Percentiles rank a stretch among this genome's conserved stretches.
Conservation (phyloP, 169 alveolate genomes). For the Cyclospora cayetanensis region DNA sequence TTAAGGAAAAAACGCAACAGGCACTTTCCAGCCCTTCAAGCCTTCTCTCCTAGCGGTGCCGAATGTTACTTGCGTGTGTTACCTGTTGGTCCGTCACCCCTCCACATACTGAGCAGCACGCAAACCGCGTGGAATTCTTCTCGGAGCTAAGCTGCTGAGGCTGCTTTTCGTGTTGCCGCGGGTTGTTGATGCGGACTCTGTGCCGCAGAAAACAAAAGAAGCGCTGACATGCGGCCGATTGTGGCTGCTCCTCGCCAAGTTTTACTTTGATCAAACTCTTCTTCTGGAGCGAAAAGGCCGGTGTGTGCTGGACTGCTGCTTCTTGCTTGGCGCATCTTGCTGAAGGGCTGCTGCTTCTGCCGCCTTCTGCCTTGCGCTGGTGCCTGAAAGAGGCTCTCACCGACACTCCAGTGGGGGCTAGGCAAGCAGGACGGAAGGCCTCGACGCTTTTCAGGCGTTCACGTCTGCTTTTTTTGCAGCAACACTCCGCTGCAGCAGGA, state of each 20-base stretch:
- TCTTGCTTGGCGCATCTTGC: too few species aligned
- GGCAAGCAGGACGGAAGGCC: not conserved
- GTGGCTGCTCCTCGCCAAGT: constrained; percentile 29
- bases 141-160: constrained; percentile 8
- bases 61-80: too few species aligned
- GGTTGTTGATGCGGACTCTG: too few species aligned
- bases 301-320: not conserved
- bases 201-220: constrained; percentile 21
- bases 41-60: too few species aligned
- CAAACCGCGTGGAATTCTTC: not conserved
- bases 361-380: not conserved
- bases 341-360: not conserved
- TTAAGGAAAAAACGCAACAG: too few species aligned
- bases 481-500: constrained; percentile 24
- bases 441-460: not conserved
- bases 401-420: not conserved
- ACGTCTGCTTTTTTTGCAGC: not conserved
- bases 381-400: too few species aligned
- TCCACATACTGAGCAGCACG: not conserved
- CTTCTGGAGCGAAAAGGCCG: constrained; percentile 11
- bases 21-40: too few species aligned
- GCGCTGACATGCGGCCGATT: constrained; percentile 40
- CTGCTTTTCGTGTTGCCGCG: constrained; percentile 17
- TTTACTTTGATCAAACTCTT: not conserved
- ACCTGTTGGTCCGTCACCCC: too few species aligned